Evolutionary conservation across 306 rosid genomes (phyloP), one percentile per base, ranked within the genome.

Genomic region (Lagenaria siceraria): DNA sequence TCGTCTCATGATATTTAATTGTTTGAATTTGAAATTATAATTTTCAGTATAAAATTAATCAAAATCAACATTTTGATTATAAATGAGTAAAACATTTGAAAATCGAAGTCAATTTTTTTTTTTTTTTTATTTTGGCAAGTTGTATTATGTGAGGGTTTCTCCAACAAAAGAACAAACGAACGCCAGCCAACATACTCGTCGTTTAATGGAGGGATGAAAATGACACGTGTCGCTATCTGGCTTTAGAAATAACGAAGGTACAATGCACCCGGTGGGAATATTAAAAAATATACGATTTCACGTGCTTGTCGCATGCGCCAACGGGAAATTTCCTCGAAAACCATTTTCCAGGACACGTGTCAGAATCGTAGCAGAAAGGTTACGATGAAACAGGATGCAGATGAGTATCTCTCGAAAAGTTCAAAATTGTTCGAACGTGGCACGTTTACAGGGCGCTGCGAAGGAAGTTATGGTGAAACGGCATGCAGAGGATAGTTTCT

Each of bases 221-320:
- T 1, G 74, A 66, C 33, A 66, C 52, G 74, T 66, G 74, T 40
- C 74, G 74, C 33, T 11, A 40, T 66, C 31, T 66, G 33, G 31
- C 29, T n/a, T n/a, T 6, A 10, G 52, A 66, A n/a, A n/a, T 8
- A 9, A 66, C 74, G 31, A 38, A 40, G 17, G 49, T n/a, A 11
- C 8, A 1, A 10, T 66, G 52, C 52, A 40, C 74, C 73, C 29
- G 73, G 7, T 17, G 31, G 31, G 25, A 13, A 14, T 29, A 61
- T 14, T 29, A 18, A 61, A 61, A 9, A 2, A 9, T 10, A 9
- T 9, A 43, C 2, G 14, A 43, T 43, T 68, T 68, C 74, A 68
- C 74, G 74, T 68, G 74, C 74, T 68, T 42, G 54, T 68, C 35
- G 74, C 74, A 68, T 68, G 74, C 54, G 74, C 74, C 74, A 68